Evolutionary conservation across 768 basidiomycete genomes (phyloP).

Genomic region (Lentinus tigrinus): DNA sequence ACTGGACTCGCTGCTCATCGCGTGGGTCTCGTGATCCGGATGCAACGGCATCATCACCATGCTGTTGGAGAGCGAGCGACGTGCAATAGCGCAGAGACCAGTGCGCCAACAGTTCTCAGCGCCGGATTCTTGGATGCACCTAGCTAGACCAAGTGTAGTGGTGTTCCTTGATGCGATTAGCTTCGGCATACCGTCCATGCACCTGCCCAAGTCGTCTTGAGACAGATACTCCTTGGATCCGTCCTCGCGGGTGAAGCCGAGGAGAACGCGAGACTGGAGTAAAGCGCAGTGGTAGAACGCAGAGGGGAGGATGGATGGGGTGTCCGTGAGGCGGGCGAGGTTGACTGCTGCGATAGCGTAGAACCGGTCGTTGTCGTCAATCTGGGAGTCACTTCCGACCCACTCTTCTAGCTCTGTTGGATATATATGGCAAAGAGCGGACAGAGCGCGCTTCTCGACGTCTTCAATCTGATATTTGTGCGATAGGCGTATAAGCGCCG

Average conservation of each 20-base stretch:
- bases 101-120: too few relatives aligned
- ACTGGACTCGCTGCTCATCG: too few relatives aligned
- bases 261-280: neutral
- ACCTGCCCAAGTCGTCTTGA: too few relatives aligned
- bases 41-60: too few relatives aligned
- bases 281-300: neutral
- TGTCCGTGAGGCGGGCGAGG: slow-evolving; percentile 10
- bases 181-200: too few relatives aligned
- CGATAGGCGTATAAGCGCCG: neutral
- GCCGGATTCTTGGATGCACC: too few relatives aligned
- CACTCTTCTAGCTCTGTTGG: too few relatives aligned
- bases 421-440: neutral
- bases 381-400: neutral
- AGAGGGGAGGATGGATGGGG: slow-evolving; percentile 11
- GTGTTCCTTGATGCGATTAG: too few relatives aligned
- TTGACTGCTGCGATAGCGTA: slow-evolving; percentile 5
- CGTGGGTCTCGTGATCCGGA: too few relatives aligned
- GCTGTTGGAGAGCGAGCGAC: too few relatives aligned
- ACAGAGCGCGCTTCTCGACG: neutral
- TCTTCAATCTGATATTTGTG: slow-evolving; percentile 1
- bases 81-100: too few relatives aligned
- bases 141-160: too few relatives aligned
- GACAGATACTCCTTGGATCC: slow-evolving; percentile 1
- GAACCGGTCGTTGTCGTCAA: neutral
- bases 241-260: neutral